Conservation (phyloP, 306 rosid genomes). For the Citrullus mucosospermus region DNA sequence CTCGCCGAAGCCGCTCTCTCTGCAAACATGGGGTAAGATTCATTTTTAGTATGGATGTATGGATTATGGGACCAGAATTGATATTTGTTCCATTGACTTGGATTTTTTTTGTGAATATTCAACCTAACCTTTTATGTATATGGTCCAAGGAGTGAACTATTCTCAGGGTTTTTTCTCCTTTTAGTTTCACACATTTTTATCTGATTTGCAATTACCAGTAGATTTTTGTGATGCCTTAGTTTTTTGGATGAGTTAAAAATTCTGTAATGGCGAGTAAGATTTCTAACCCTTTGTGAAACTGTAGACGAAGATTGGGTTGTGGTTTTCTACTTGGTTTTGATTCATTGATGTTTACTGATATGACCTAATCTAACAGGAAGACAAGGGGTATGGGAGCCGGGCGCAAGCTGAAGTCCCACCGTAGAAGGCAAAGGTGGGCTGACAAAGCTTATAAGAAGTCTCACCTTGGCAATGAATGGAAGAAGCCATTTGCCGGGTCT, state of each 20-base stretch:
- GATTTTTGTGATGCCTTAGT: background rate
- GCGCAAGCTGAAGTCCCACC: slow-evolving; percentile 22
- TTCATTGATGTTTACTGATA: background rate
- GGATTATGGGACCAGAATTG: background rate
- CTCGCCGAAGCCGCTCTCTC: background rate
- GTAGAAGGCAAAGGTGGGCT: slow-evolving; percentile 12
- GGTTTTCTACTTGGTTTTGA: background rate
- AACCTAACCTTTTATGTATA: background rate
- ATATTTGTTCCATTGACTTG: background rate
- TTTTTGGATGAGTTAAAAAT: background rate
- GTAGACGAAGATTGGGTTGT: background rate
- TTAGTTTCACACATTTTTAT: background rate
- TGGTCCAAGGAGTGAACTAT: background rate
- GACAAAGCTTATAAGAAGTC: slow-evolving; percentile 4
- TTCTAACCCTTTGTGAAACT: background rate
- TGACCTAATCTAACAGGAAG: slow-evolving; percentile 25
- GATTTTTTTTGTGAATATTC: background rate
- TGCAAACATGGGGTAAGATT: background rate
- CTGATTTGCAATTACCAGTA: background rate
- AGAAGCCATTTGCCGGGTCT: slow-evolving; percentile 81
- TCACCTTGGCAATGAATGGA: slow-evolving; percentile 65
- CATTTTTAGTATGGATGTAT: too few relatives aligned
- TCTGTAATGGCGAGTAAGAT: background rate
- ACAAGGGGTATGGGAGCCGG: slow-evolving; percentile 81
- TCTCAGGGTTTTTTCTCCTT: background rate